Evolutionary conservation across 2,329 filamentous ascomycete species (phyloP), one percentile per base, ranked within the genome.

Genomic region (Sporothrix pallida): DNA sequence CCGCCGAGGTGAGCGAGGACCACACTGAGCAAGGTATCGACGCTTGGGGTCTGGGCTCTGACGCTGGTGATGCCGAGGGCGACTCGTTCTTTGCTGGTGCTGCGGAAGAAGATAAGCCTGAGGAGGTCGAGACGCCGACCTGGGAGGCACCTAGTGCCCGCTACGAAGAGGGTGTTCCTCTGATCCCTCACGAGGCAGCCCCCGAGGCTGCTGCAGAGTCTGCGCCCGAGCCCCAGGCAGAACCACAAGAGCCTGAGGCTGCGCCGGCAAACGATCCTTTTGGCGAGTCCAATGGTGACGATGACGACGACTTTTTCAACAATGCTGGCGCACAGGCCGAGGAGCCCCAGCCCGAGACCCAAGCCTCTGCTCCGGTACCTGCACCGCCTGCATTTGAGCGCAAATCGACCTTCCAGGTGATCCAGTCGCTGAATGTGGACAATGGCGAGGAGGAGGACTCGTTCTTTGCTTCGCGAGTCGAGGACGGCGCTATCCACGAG

Each of bases 131-230:
- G 17, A 83, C 83, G 54, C 83, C 85, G 46, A 82, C 58, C 15
- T 83, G 83, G 58, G 83, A 86, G 48, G 83, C 82, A 26, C 82
- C 83, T 0, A 87, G 91, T 37, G 87, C 87, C 31, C 87, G 91
- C 62, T 93, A 87, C 76, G 91, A 92, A 74, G 92, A 94, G 81
- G 91, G 91, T 0, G 74, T 93, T 4, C 91, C 91, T 0, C 81
- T 94, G 74, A 89, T 89, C 23, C 77, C 71, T 77, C 0, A 68
- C n/a, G 15, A 69, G 23, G 67, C 67, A 8, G 26, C 46, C 0
- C 15, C 67, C 17, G 46, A 50, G 9, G 44, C 12, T 1, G 44
- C 17, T 23, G 46, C 20, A 50, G 46, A 52, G 12, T 3, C 63
- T 10, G 13, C 44, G 5, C 15, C 63, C 9, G 12, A 31, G 12